Evolutionary conservation across 2,329 filamentous ascomycete species (phyloP), one percentile per base, ranked within the genome.

Genomic region (Keithomyces neogunnii): DNA sequence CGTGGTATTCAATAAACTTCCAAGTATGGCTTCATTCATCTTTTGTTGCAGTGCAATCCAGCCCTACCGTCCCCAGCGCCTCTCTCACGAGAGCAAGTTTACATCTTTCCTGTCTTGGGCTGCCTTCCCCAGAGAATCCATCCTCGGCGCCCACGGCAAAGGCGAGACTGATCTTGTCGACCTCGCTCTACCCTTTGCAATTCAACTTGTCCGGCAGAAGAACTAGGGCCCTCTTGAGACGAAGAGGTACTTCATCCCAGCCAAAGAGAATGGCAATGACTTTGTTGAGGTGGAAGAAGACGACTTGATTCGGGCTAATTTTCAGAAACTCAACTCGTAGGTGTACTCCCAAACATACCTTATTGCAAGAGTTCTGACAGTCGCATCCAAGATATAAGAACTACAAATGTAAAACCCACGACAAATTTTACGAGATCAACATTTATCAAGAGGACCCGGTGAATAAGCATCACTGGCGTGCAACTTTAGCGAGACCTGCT

Each of bases 381-480:
- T 5, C 5, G 38, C 2, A 19, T 19, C 42, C 9, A 19, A 75
- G 71, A 4, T 75, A 66, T 58, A 19, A 19, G 19, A 76, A 76
- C 55, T 76, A 65, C 63, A 71, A 64, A 48, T 76, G 73, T 50
- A 53, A 49, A 1, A 30, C 2, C 1, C 71, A 76, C 55, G 66
- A 75, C 53, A 71, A 66, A 54, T 76, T 75, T 61, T 76, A 74
- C 55, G 73, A 76, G 54, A 29, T 72, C 32, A 76, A 76, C 56
- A n/a, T 76, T 1, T 76, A 76, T 53, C 63, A 75, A 60, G 74
- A 73, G 54, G 62, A 75, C 56, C 69, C 72, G 0, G 53, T 69
- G 31, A 75, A 74, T 55, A 58, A 45, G 40, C 72, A 75, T 53
- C 71, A 73, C 53, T 76, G 73, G 72, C 64, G 71, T 28, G 60